Percentiles rank a stretch among this genome's conserved stretches.
These are phyloP conservation scores for Turnera subulata DNA, from an alignment of 345 rosid species.

Conservation along the genomic window DNA sequence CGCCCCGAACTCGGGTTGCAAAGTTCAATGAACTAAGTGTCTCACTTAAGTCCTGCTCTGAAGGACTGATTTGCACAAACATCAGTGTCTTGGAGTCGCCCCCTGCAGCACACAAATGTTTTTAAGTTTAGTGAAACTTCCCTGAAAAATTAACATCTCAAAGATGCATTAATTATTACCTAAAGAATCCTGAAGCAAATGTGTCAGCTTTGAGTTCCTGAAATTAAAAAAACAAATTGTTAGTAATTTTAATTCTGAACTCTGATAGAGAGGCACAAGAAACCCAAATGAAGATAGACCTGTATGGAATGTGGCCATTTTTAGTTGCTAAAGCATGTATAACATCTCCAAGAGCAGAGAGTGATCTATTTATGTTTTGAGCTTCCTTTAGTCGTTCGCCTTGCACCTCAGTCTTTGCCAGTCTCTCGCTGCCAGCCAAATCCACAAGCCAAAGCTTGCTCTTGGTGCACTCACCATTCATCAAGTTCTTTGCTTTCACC, in stretches of 20 bases:
- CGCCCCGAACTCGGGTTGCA: slow-evolving; percentile 87
- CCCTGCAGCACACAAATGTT: slow-evolving; percentile 46
- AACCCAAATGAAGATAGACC: slow-evolving; percentile 32
- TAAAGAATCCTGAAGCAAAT: slow-evolving; percentile 90
- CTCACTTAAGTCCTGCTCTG: slow-evolving; percentile 80
- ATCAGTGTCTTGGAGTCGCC: slow-evolving; percentile 90
- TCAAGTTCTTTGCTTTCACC: slow-evolving; percentile 80
- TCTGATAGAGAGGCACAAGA: not conserved
- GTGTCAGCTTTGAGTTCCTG: slow-evolving; percentile 97
- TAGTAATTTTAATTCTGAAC: not conserved
- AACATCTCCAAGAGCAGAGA: slow-evolving; percentile 96
- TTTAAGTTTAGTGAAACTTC: not conserved
- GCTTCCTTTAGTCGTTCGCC: slow-evolving; percentile 97
- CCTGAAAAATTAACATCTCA: slow-evolving; percentile 2
- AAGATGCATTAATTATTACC: slow-evolving; percentile 41
- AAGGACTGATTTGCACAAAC: slow-evolving; percentile 96
- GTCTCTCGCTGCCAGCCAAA: slow-evolving; percentile 97
- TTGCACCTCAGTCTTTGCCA: slow-evolving; percentile 83
- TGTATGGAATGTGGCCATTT: slow-evolving; percentile 88
- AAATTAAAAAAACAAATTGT: slow-evolving; percentile 21
- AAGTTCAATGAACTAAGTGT: slow-evolving; percentile 83
- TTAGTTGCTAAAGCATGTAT: slow-evolving; percentile 82
- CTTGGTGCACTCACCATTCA: slow-evolving; percentile 81
- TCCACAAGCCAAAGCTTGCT: slow-evolving; percentile 99
- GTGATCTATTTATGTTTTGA: slow-evolving; percentile 86